Base-by-base conservation (phyloP, 495 filamentous ascomycete species). In the Neurospora sp. region DNA sequence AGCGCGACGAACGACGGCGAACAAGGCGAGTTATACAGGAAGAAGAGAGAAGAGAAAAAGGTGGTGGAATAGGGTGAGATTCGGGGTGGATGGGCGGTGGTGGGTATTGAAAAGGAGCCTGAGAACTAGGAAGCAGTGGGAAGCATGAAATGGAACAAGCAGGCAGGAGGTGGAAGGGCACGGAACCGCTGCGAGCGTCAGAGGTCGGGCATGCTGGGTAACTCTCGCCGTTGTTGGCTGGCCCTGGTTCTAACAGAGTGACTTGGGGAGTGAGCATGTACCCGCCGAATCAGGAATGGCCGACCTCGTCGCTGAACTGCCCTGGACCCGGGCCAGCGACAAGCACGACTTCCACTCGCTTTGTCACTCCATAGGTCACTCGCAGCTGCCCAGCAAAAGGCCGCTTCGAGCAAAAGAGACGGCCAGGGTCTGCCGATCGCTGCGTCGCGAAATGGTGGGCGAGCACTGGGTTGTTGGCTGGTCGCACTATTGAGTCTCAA, bases 21-120 rank as follows among this genome's bases (percentile, higher is more conserved):
- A 78, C 73, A 77, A 78, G 81, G 75, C 76, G 77, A 77, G 74
- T 74, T 76, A 77, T 75, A 79, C 74, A 71, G 72, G 73, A 68
- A 73, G 75, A 74, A 72, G 71, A 76, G 75, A 76, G 73, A 76
- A 75, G 69, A 72, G 70, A 72, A 74, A 78, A 72, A 75, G 75
- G 74, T 71, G 75, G 76, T 76, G 77, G 75, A 72, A 71, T 59
- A 71, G 35, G 70, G 69, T 41, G 70, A 59, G 35, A 70, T 59
- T 40, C 41, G 37, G 77, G 74, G 74, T 76, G 74, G 70, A 59
- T 68, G 74, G 74, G 59, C 59, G 68, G 69, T 72, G 69, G 18
- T 68, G 75, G 75, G 59, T 73, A 75, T 75, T 78, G 74, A 77
- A 78, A 78, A 79, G 78, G 72, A 79, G 75, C 72, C 77, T 74